Conservation (phyloP, 2,329 filamentous ascomycete species). For the Cytospora chrysosperma region DNA sequence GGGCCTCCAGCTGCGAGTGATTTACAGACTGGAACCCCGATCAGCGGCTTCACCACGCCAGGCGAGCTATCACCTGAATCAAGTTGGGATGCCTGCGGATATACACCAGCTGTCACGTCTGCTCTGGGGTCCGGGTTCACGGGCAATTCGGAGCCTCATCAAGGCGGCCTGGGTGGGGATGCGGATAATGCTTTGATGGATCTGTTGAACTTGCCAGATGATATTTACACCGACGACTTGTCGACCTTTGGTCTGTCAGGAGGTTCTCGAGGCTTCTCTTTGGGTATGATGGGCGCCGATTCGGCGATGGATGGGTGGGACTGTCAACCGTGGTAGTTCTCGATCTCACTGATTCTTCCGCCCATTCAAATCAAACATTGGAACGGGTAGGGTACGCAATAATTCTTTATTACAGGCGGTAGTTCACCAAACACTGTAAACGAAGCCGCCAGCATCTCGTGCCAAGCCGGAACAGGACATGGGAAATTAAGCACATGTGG, state of each 20-base stretch:
- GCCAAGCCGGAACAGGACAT: too few species aligned
- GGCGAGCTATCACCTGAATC: not conserved
- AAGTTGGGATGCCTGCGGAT: not conserved
- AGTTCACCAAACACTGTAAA: too few species aligned
- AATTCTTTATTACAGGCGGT: too few species aligned
- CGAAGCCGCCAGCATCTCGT: too few species aligned
- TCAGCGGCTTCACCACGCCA: not conserved
- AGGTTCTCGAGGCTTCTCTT: not conserved
- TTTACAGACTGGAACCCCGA: not conserved
- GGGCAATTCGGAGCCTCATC: too few species aligned
- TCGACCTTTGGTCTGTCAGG: not conserved
- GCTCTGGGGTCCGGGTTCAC: not conserved
- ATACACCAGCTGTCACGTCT: not conserved
- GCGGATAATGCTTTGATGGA: slow-evolving; percentile 3
- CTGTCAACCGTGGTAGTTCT: slow-evolving; percentile 4
- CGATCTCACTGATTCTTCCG: not conserved
- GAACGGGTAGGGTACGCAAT: too few species aligned
- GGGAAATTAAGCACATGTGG: too few species aligned
- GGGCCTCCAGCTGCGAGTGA: too few species aligned
- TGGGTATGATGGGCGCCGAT: slow-evolving; percentile 10
- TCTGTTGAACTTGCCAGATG: not conserved
- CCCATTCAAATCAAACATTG: too few species aligned
- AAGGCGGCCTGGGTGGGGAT: not conserved
- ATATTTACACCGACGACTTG: not conserved
- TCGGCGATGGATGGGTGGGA: slow-evolving; percentile 12